Base-by-base conservation (phyloP, 2,329 filamentous ascomycete species). In the Penicillium sp. region DNA sequence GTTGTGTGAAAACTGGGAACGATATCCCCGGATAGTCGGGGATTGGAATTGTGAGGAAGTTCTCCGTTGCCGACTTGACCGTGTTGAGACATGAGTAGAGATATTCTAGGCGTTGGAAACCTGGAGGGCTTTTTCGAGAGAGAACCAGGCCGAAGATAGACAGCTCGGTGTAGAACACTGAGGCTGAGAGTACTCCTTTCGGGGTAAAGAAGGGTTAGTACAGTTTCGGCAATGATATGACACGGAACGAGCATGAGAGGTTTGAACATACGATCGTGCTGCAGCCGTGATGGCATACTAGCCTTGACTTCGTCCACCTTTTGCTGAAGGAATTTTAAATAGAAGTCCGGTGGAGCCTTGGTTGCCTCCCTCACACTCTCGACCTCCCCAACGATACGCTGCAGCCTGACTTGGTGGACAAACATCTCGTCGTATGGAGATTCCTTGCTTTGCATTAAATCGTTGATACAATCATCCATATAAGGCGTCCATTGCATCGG, bases 401-500 rank as follows among this genome's bases (percentile, higher is more conserved):
- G 70, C n/a, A 70, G 56, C 24, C 63, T 65, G 17, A 71, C 61
- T 28, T 69, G 66, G 8, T 66, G 58, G 7, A 66, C 77, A 1
- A 89, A 77, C 1, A 84, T 67, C 24, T 78, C 75, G 67, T 89
- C 87, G 3, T 79, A 79, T 0, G 79, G 74, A 22, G 77, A 78
- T 54, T 87, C 84, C 3, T 76, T 78, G 1, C 78, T 73, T 24
- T 79, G 74, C 8, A 78, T 76, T 0, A 89, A 72, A 1, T 78
- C 65, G 7, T 79, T 72, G 0, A 89, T 75, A 30, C 81, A 85
- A 22, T 88, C 85, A 24, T 87, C 85, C 76, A 89, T 82, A 55
- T 86, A 82, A 0, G 82, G 66, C 0, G 83, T 87, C 87, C 86
- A 90, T 1, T 76, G 79, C 47, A 89, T 76, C 0, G 80, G 65